Conservation (phyloP, 768 basidiomycete species). For the Leccinum fibrillosum region DNA sequence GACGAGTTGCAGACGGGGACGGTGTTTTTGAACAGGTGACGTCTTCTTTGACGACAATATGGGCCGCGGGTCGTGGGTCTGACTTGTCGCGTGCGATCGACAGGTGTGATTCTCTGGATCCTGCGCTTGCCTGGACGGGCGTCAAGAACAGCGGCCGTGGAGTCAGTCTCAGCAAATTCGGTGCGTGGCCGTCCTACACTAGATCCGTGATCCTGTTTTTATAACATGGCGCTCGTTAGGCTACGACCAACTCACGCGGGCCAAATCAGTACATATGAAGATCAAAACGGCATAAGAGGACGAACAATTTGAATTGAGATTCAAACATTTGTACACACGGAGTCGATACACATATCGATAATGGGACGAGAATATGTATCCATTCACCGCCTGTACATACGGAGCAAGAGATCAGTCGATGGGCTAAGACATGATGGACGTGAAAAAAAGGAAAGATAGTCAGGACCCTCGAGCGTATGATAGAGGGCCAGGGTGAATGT, state of each 20-base stretch:
- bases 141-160: conserved; percentile 33
- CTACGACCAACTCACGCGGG: too few relatives aligned
- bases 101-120: conserved; percentile 88
- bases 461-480: conserved; percentile 30
- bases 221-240: not conserved
- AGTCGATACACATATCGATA: too few relatives aligned
- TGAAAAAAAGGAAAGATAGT: not conserved
- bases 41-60: not conserved
- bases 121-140: conserved; percentile 80
- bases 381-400: not conserved
- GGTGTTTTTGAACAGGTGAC: conserved; percentile 84
- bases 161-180: conserved; percentile 45
- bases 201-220: not conserved
- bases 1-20: conserved; percentile 85
- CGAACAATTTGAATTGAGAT: too few relatives aligned
- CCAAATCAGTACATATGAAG: too few relatives aligned
- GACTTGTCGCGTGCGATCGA: not conserved
- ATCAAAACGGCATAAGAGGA: too few relatives aligned
- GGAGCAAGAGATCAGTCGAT: not conserved
- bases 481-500: too few relatives aligned
- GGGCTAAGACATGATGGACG: not conserved
- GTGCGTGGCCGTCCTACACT: conserved; percentile 39
- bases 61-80: not conserved
- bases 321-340: too few relatives aligned
- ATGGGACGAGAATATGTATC: too few relatives aligned